Evolutionary conservation across 208 protist species (phyloP).

Genomic region (Acanthamoeba triangularis): DNA sequence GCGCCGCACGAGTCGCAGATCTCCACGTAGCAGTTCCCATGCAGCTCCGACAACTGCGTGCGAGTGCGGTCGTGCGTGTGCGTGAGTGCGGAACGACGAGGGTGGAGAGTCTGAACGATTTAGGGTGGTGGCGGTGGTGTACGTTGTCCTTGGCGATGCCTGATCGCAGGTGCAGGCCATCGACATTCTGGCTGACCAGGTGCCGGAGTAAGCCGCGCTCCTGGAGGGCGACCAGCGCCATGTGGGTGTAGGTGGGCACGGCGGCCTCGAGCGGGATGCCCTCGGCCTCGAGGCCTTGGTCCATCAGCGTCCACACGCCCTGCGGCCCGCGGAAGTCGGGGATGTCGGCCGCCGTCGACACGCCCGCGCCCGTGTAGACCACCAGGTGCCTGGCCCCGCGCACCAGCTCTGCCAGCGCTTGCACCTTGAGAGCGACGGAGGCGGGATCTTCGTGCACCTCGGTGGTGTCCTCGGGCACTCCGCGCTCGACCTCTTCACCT

Average conservation of each 20-base stretch:
- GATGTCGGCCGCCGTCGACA: constrained; percentile 77
- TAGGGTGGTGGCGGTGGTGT: neutral
- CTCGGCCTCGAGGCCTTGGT: constrained; percentile 35
- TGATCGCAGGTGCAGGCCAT: constrained; percentile 78
- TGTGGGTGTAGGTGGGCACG: constrained; percentile 83
- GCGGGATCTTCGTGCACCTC: constrained; percentile 5
- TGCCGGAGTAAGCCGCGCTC: constrained; percentile 69
- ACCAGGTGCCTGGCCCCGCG: constrained; percentile 66
- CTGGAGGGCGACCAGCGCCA: constrained; percentile 78
- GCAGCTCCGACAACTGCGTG: constrained; percentile 70
- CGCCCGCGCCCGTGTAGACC: constrained; percentile 80
- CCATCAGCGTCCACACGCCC: constrained; percentile 82
- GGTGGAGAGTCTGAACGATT: too few species aligned
- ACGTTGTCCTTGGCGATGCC: constrained; percentile 53
- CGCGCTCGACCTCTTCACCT: neutral
- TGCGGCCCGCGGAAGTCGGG: constrained; percentile 81
- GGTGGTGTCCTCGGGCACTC: constrained; percentile 28
- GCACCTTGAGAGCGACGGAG: neutral
- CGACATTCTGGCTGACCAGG: constrained; percentile 77
- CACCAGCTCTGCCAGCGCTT: constrained; percentile 1
- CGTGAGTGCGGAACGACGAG: neutral
- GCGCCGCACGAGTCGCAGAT: constrained; percentile 50
- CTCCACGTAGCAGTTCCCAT: constrained; percentile 78
- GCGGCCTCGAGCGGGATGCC: constrained; percentile 4
- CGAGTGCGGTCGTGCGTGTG: neutral